Percentiles rank a stretch among this genome's conserved stretches.
phyloP scores from a whole-genome alignment of 169 alveolate genomes.

The Cryptosporidium meleagridis region DNA sequence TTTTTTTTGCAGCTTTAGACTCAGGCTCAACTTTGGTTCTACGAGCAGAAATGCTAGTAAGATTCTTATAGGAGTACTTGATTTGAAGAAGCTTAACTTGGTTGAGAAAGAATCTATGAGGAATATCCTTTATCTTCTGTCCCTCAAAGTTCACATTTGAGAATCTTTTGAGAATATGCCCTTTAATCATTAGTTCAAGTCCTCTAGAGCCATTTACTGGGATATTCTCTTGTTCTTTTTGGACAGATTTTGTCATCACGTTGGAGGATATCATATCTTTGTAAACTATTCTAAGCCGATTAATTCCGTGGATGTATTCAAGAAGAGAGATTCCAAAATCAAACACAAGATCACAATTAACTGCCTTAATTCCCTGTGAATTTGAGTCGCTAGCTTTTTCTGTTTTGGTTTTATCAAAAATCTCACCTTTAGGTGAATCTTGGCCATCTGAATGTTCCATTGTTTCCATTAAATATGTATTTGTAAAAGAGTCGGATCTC shows the following conservation, averaged over 20 bases:
- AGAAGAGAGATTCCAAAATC: conserved; percentile 57
- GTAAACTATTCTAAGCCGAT: conserved; percentile 58
- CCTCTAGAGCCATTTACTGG: conserved; percentile 71
- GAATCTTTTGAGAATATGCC: conserved; percentile 41
- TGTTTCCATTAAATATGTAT: background rate
- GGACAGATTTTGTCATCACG: conserved; percentile 43
- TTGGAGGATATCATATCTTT: conserved; percentile 60
- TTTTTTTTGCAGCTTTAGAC: conserved; percentile 23
- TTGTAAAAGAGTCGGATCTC: background rate
- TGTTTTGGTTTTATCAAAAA: background rate
- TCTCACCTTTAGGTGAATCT: background rate
- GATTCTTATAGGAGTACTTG: conserved; percentile 47
- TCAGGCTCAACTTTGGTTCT: conserved; percentile 29
- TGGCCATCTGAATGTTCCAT: background rate
- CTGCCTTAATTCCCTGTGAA: conserved; percentile 41
- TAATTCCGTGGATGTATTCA: conserved; percentile 64
- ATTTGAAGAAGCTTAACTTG: conserved; percentile 60
- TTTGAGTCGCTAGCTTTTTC: background rate
- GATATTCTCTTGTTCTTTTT: conserved; percentile 48
- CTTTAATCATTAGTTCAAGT: conserved; percentile 49
- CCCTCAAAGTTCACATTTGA: conserved; percentile 35
- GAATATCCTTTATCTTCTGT: conserved; percentile 63
- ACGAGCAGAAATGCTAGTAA: conserved; percentile 30
- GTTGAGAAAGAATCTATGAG: conserved; percentile 65
- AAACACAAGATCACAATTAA: conserved; percentile 43